Percentiles rank a stretch among this genome's conserved stretches.
phyloP scores from a whole-genome alignment of 371 early-diverging fungal genomes.

The Mortierella sp. region DNA sequence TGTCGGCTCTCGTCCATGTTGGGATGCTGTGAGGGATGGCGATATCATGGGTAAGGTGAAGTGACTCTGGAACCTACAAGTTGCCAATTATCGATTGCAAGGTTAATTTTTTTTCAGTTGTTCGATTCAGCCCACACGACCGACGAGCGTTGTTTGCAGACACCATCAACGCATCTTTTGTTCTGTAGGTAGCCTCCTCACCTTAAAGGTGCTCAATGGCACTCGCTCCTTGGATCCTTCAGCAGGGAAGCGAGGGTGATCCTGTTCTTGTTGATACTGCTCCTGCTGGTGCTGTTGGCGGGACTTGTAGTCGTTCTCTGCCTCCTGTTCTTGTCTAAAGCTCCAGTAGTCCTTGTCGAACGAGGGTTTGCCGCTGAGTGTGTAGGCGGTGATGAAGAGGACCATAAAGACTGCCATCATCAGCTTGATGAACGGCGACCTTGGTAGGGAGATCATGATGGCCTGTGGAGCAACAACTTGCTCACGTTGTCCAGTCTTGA shows the following conservation, averaged over 20 bases:
- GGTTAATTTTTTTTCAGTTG: neutral
- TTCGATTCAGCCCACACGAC: neutral
- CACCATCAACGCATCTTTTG: too few species aligned
- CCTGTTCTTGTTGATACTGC: constrained; percentile 12
- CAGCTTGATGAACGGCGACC: constrained; percentile 36
- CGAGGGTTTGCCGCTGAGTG: constrained; percentile 4
- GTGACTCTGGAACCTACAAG: constrained; percentile 37
- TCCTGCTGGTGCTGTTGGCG: constrained; percentile 13
- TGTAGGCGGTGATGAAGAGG: constrained; percentile 19
- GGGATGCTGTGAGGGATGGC: constrained; percentile 51
- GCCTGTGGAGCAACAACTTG: neutral
- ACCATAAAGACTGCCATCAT: constrained; percentile 20
- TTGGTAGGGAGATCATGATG: constrained; percentile 39
- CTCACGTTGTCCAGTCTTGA: neutral
- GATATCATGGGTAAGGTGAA: constrained; percentile 51
- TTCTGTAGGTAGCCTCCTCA: neutral
- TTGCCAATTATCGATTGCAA: constrained; percentile 1
- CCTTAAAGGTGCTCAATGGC: constrained; percentile 39
- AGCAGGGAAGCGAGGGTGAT: constrained; percentile 13
- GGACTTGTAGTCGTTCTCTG: neutral
- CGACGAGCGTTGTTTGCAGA: neutral
- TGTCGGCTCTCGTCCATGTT: constrained; percentile 46
- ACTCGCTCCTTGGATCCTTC: constrained; percentile 23
- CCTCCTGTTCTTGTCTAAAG: constrained; percentile 23
- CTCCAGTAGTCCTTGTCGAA: constrained; percentile 32